phyloP scores from a whole-genome alignment of 805 yeast species.

The Saturnispora halmiae region DNA sequence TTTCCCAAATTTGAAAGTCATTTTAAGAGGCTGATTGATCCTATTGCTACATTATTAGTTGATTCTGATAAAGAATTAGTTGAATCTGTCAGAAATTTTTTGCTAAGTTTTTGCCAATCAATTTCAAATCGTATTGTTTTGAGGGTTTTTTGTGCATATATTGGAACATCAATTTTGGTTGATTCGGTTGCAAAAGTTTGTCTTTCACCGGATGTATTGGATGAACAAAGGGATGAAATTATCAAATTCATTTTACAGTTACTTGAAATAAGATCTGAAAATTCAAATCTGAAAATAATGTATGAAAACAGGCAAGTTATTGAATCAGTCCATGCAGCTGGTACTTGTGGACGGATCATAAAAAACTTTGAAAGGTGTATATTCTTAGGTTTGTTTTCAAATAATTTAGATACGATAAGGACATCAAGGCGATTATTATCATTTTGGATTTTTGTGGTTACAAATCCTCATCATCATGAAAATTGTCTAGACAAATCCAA shows the following conservation, averaged over 20 bases:
- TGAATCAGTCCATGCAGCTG: slow-evolving; percentile 16
- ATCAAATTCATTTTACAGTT: slow-evolving; percentile 33
- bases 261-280: slow-evolving; percentile 29
- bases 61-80: slow-evolving; percentile 30
- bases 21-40: slow-evolving; percentile 19
- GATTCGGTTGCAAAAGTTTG: slow-evolving; percentile 29
- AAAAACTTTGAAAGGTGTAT: slow-evolving; percentile 42
- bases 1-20: slow-evolving; percentile 16
- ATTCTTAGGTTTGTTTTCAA: slow-evolving; percentile 42
- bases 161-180: slow-evolving; percentile 32
- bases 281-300: slow-evolving; percentile 11
- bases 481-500: slow-evolving; percentile 26
- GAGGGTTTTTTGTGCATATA: slow-evolving; percentile 28
- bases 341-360: slow-evolving; percentile 28
- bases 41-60: slow-evolving; percentile 32
- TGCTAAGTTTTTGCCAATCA: slow-evolving; percentile 27
- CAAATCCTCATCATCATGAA: slow-evolving; percentile 16
- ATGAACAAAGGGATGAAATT: slow-evolving; percentile 24
- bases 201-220: slow-evolving; percentile 19
- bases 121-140: slow-evolving; percentile 25
- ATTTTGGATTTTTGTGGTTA: slow-evolving; percentile 18
- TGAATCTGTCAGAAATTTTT: slow-evolving; percentile 30
- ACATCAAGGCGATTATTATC: slow-evolving; percentile 36
- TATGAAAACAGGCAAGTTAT: slow-evolving; percentile 7
- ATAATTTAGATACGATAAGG: slow-evolving; percentile 41